Evolutionary conservation across 2,329 filamentous ascomycete genomes (phyloP).

Genomic region (Talaromyces piceae): DNA sequence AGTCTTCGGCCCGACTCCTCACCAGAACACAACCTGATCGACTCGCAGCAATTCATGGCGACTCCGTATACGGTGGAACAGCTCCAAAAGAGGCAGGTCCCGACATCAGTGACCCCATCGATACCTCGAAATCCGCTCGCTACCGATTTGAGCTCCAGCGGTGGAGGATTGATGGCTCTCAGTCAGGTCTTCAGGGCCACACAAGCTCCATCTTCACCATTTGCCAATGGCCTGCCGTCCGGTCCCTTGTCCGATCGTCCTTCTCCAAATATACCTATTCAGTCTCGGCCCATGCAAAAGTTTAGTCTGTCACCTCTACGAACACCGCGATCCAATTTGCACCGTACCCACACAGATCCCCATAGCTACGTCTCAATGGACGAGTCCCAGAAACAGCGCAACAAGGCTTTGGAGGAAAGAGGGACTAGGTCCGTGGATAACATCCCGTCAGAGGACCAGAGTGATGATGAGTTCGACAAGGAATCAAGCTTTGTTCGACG

Average conservation of each 20-base stretch:
- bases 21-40: conserved; percentile 35
- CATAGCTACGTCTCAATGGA: conserved; percentile 40
- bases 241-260: conserved; percentile 40
- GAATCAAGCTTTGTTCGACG: conserved; percentile 34
- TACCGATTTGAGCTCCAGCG: conserved; percentile 27
- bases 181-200: conserved; percentile 44
- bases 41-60: conserved; percentile 39
- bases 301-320: conserved; percentile 33
- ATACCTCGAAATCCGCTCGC: conserved; percentile 38
- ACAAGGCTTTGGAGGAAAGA: conserved; percentile 25
- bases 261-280: conserved; percentile 42
- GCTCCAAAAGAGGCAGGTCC: conserved; percentile 21
- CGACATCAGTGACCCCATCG: conserved; percentile 28
- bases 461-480: conserved; percentile 38
- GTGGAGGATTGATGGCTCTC: conserved; percentile 35
- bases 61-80: conserved; percentile 36
- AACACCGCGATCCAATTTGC: conserved; percentile 24
- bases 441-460: conserved; percentile 26
- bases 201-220: conserved; percentile 41
- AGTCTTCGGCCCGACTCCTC: conserved; percentile 30
- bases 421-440: conserved; percentile 29
- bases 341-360: conserved; percentile 34
- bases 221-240: conserved; percentile 27
- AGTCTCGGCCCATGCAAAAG: conserved; percentile 27
- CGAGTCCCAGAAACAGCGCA: conserved; percentile 38